Evolutionary conservation across 1,284 basidiomycete genomes (phyloP), one percentile per base, ranked within the genome.

Genomic region (Leucoagaricus sp.): DNA sequence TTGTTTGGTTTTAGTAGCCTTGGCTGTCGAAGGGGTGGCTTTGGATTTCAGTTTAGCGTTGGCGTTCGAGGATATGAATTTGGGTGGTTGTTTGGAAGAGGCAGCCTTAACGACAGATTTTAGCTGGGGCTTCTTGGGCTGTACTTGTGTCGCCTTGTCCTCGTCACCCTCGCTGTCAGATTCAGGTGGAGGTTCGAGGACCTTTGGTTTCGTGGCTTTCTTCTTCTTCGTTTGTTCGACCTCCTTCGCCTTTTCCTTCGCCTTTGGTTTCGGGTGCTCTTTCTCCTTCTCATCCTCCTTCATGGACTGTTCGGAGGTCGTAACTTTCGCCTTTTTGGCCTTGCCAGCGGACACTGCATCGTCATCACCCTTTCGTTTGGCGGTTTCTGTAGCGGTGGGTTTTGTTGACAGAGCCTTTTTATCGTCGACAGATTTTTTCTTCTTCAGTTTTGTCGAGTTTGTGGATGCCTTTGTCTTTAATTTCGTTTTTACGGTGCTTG

Each of bases 341-440:
- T 53, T 46, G n/a, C 44, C 25, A 26, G 38, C 8, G 10, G 40
- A 17, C 17, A 28, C n/a, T n/a, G n/a, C 50, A 45, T 59, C 59
- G 15, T 48, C 53, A 26, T 61, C 63, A 33, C 63, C 63, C 52
- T 69, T 67, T 38, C 67, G 63, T 59, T 69, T 69, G 47, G 62
- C 28, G n/a, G 60, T 56, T 33, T 67, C 65, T 33, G 59, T 41
- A 25, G 62, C 45, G 45, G 60, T 60, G 4, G 62, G 48, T 26
- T 60, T 48, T 50, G 60, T 29, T 25, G 56, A 36, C n/a, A 25
- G 10, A 36, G 58, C 15, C 29, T 40, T 57, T 50, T 57, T 45
- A 55, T 63, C 55, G 26, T 60, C 55, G 13, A 53, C 55, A 23
- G 60, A 47, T 46, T 64, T 60, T 38, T 59, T 57, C 25, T 15